Evolutionary conservation across 1,284 basidiomycete species (phyloP), one percentile per base, ranked within the genome.

Genomic region (Trametes polyzona): DNA sequence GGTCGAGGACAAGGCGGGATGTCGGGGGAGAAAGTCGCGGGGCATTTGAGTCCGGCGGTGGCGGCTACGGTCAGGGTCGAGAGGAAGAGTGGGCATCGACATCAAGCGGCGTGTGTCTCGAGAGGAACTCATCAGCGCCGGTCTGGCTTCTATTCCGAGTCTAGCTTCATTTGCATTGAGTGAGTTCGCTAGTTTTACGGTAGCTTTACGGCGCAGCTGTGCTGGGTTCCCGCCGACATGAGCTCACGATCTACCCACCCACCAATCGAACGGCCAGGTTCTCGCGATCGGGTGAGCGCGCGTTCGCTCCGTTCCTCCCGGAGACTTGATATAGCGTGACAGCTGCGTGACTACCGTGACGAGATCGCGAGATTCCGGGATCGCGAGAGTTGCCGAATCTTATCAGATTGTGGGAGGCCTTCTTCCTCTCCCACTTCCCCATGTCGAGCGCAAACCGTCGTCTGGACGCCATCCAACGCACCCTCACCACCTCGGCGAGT

Each of bases 321-420:
- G n/a, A n/a, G n/a, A n/a, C n/a, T n/a, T 46, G 23, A 27, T 35
- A 16, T 24, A 26, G 21, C 17, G 30, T 24, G 37, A 40, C 37
- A 10, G 37, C n/a, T 17, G 21, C 1, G 46, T 47, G 29, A 44
- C 43, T n/a, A n/a, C n/a, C n/a, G n/a, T n/a, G n/a, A n/a, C 12
- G 33, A 12, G 30, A 47, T 33, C 23, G 19, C n/a, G 39, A 23
- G 11, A 39, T 23, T 23, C 11, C 23, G 19, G 8, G 8, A 35
- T 19, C 8, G 17, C 21, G 17, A 41, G 40, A 40, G 52, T 40
- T 41, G 52, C 52, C 43, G 50, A 52, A 63, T 63, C 62, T 63
- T 63, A 63, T 63, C 62, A 61, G 62, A 63, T 63, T 52, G 49
- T 11, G 44, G 36, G 27, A 4, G 16, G 10, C n/a, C 21, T 33